A percentile compares a stretch with the other conserved stretches of the same genome.
Conservation (phyloP, 225 moss, liverwort and hornwort species). For the Physcomitrium patens region DNA sequence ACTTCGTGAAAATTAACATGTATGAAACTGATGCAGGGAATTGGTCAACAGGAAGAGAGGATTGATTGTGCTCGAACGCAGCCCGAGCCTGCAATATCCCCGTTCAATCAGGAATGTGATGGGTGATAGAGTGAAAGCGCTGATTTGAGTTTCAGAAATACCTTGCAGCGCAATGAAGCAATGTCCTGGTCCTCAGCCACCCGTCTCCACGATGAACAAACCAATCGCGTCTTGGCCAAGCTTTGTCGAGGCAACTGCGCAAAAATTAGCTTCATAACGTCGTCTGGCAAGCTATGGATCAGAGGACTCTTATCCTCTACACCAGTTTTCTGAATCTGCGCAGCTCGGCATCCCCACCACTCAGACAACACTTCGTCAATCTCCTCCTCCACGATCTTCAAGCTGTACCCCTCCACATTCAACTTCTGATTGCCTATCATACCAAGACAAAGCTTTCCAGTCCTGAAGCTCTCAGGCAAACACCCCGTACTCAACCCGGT, state of each 20-base stretch:
- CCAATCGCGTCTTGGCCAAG: constrained; percentile 42
- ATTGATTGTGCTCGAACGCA: no score
- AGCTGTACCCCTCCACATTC: constrained; percentile 14
- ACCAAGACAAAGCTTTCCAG: constrained; percentile 11
- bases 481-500: constrained; percentile 22
- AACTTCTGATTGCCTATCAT: constrained; percentile 10
- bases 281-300: constrained; percentile 51
- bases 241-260: constrained; percentile 47
- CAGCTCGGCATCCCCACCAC: constrained; percentile 40
- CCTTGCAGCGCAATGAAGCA: constrained; percentile 49
- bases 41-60: no score
- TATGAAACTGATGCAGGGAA: no score
- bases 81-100: no score
- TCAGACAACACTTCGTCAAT: constrained; percentile 37
- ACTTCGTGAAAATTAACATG: no score
- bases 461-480: background rate
- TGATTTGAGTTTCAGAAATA: background rate
- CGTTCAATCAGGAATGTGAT: background rate
- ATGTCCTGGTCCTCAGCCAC: constrained; percentile 50
- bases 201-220: constrained; percentile 59
- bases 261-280: constrained; percentile 48
- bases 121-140: background rate
- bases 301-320: constrained; percentile 20
- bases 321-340: constrained; percentile 24
- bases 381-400: constrained; percentile 21